Evolutionary conservation across 371 early-diverging fungal genomes (phyloP), one percentile per base, ranked within the genome.

Genomic region (Mucor piriformis): DNA sequence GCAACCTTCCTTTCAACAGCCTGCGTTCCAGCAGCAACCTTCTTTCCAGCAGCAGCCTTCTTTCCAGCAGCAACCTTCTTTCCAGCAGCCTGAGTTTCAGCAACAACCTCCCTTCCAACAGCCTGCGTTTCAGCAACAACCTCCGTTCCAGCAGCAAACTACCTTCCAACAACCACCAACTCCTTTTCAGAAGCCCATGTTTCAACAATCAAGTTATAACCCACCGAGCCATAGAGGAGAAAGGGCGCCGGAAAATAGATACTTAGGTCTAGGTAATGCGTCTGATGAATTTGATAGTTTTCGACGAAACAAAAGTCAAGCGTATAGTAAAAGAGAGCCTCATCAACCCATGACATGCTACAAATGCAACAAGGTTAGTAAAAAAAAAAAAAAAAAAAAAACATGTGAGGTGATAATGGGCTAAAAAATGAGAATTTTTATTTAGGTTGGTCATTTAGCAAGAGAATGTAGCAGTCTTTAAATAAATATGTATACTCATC

Each of bases 391-490:
- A 16, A 11, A 49, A 24, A 13, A 43, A 7, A n/a, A 42, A 54
- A n/a, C n/a, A n/a, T n/a, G n/a, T n/a, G n/a, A n/a, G n/a, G n/a
- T n/a, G n/a, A n/a, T n/a, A n/a, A n/a, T n/a, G n/a, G n/a, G n/a
- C n/a, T n/a, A n/a, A n/a, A n/a, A n/a, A n/a, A n/a, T n/a, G n/a
- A n/a, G n/a, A n/a, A n/a, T n/a, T n/a, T n/a, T n/a, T n/a, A n/a
- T n/a, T n/a, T n/a, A 71, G 71, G 43, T 46, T 32, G 71, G 71
- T 8, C 71, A 71, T 37, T 59, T 67, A 16, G 71, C 71, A 42
- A 63, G 71, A 59, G 71, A 71, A 35, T 71, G 71, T 25, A 52
- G 54, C 20, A 64, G 69, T 47, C 44, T 67, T 10, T 67, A 43
- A 63, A n/a, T 11, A 21, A 20, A 20, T 21, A 43, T 21, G 6